Base-by-base conservation (phyloP, 2,329 filamentous ascomycete genomes). In the Dendryphion nanum region DNA sequence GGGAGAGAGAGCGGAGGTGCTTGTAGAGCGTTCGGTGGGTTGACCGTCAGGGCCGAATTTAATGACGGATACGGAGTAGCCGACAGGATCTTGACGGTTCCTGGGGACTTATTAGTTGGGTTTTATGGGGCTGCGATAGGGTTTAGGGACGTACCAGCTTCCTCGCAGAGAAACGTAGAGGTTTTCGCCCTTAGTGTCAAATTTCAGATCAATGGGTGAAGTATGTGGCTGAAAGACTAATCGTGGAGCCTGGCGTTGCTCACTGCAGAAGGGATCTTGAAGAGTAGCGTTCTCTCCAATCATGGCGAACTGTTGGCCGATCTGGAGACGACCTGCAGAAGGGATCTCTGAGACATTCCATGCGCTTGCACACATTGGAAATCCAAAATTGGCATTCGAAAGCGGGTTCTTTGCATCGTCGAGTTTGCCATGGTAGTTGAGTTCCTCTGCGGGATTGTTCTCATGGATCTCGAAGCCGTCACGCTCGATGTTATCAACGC, bases 121-220 rank as follows among this genome's bases (percentile, higher is more conserved):
- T n/a, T 10, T 7, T 7, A 10, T 16, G 30, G 16, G 15, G 3
- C 13, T 3, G n/a, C 3, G 24, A n/a, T 21, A 23, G 32, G 14
- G 18, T 20, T 21, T 13, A 15, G 29, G 10, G 2, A 30, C 4
- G 18, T 41, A 44, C 80, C 83, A 86, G 63, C 76, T 81, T 13
- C 83, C 83, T 57, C 85, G 83, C 61, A 86, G 85, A 1, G 77
- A 71, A 17, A 88, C 65, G 58, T 76, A 87, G 1, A 81, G 82
- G 6, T 68, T 63, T 13, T 69, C 70, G 10, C 70, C 73, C 32
- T 75, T 77, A 29, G 67, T 50, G 44, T 75, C 69, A 65, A 88
- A 88, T 41, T 78, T 77, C 50, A 86, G 75, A 45, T 85, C 82
- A 1, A 87, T 67, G 0, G 84, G 84, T 0, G 83, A 82, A 48